Base-by-base conservation (phyloP, 2,329 filamentous ascomycete genomes). In the Rugonectria rugulosa region DNA sequence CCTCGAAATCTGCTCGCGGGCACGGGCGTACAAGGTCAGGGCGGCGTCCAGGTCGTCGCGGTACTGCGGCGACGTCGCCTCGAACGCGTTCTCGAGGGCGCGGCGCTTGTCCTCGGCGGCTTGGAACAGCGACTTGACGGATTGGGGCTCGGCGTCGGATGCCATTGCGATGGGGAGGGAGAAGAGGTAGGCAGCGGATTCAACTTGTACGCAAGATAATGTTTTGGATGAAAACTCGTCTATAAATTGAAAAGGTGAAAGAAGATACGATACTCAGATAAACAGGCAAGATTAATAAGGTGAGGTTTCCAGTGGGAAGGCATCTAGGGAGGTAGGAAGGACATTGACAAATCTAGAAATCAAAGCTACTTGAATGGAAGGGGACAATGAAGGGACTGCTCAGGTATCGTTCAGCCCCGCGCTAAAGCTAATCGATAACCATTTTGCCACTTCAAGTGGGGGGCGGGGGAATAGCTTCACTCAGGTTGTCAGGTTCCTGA, bases 1-100 rank as follows among this genome's bases (percentile, higher is more conserved):
- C 56, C 86, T 81, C 62, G 85, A 80, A 61, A 91, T 85, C 52
- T 90, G 84, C 56, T 84, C 79, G 55, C 89, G 80, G 72, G 90
- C 93, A 72, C 89, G 81, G 67, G 89, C 81, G 75, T 96, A 94
- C 48, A 86, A 83, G 60, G 83, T 75, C 64, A 96, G 85, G 34
- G 90, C 85, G 32, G 80, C 75, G 56, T 79, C 78, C 63, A 97
- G 81, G 66, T 86, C 86, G 62, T 88, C 82, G 69, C 86, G 85
- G 75, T 89, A 94, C 51, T 79, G 73, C 27, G 86, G 77, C 20
- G 85, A 87, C 63, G 84, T 89, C 53, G 84, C 83, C 68, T 90
- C 84, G 64, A 81, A 82, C n/a, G 83, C 79, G 51, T 77, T 77
- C 62, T 91, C 88, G 46, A 97, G 70, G n/a, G 76, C 69, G 31